Evolutionary conservation across 768 basidiomycete genomes (phyloP), one percentile per base, ranked within the genome.

Genomic region (Kockovaella imperatae): DNA sequence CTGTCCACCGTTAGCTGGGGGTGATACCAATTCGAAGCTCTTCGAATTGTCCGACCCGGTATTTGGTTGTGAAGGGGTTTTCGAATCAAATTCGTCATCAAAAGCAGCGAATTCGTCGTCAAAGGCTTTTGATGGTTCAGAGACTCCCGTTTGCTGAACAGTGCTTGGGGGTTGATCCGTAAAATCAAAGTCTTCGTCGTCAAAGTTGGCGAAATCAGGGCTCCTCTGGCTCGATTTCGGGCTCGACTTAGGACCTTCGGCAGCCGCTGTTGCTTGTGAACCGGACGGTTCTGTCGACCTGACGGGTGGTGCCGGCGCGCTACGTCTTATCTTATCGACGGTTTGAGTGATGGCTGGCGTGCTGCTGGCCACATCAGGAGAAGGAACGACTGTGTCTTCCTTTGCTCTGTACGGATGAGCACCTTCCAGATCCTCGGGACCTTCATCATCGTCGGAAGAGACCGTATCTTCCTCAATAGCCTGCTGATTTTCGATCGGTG

Each of bases 51-150:
- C 47, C 4, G 46, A 48, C 8, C 39, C 46, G 7, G 47, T 46
- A 29, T 49, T 52, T 11, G 47, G 47, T n/a, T 60, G 34, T 1
- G 48, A 32, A 11, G 53, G 53, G 31, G 62, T 54, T 26, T 54
- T 59, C n/a, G n/a, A n/a, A 20, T 59, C 56, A 41, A 75, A 74
- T 18, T 73, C 71, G 31, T 71, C 70, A 42, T 70, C 72, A 32
- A 74, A 73, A 5, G 47, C 59, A 23, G 59, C 59, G 48, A 71
- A 73, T 32, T 68, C 68, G 30, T 69, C 68, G 41, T 69, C 69
- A 43, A 72, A 69, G n/a, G 60, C 51, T 17, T 45, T 35, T 1
- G 38, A 34, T 4, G 35, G 24, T 20, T 39, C 28, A 20, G 45
- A 11, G 30, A 38, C 31, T n/a, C 32, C 14, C 4, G 24, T 30